A percentile compares a stretch with the other conserved stretches of the same genome.
phyloP scores from a whole-genome alignment of 1,139 yeast species.

The Komagataea norvegica region DNA sequence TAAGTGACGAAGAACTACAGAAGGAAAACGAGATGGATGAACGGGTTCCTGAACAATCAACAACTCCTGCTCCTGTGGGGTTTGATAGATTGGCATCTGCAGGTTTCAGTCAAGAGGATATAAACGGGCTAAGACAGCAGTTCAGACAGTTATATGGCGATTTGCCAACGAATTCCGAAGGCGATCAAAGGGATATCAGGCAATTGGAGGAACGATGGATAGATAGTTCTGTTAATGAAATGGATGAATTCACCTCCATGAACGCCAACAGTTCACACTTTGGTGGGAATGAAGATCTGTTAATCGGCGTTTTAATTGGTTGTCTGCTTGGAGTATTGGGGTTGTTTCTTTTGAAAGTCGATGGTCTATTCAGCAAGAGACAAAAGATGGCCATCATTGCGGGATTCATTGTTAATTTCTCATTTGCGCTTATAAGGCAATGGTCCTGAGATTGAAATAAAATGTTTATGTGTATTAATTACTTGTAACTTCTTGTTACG shows the following conservation, averaged over 20 bases:
- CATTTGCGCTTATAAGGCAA: slow-evolving; percentile 51
- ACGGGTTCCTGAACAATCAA: slow-evolving; percentile 38
- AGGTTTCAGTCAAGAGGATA: slow-evolving; percentile 77
- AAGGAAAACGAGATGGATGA: slow-evolving; percentile 61
- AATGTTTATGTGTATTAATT: not conserved
- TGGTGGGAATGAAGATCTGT: slow-evolving; percentile 50
- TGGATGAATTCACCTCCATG: slow-evolving; percentile 35
- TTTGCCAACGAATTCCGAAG: slow-evolving; percentile 27
- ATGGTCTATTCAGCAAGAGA: slow-evolving; percentile 52
- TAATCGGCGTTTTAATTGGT: slow-evolving; percentile 62
- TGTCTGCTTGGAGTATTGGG: slow-evolving; percentile 61
- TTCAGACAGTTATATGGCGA: slow-evolving; percentile 65
- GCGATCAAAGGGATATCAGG: slow-evolving; percentile 36
- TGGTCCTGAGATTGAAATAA: slow-evolving; percentile 33
- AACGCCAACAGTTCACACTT: slow-evolving; percentile 29
- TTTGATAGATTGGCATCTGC: slow-evolving; percentile 79
- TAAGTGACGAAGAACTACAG: slow-evolving; percentile 53
- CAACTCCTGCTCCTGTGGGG: slow-evolving; percentile 76
- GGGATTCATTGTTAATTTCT: slow-evolving; percentile 55
- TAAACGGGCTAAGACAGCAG: slow-evolving; percentile 66
- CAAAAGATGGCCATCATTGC: slow-evolving; percentile 60
- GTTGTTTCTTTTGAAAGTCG: slow-evolving; percentile 49
- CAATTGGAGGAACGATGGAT: slow-evolving; percentile 89
- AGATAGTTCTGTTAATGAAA: slow-evolving; percentile 62
- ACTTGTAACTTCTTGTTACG: not conserved